Conservation (phyloP, 208 protist genomes). For the Crithidia mellificae region DNA sequence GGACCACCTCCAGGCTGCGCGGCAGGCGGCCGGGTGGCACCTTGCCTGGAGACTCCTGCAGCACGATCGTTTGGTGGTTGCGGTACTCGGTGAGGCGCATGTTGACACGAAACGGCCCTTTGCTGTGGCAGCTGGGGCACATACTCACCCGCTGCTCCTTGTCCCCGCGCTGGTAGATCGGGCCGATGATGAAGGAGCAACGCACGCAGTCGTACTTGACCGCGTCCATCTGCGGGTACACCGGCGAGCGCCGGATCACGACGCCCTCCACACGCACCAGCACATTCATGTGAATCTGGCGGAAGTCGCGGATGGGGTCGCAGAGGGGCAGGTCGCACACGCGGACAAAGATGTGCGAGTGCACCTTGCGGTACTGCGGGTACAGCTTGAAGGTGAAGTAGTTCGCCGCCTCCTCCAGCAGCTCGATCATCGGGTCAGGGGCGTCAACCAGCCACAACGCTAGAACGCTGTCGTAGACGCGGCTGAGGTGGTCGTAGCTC, state of each 20-base stretch:
- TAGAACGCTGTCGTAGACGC: slow-evolving; percentile 88
- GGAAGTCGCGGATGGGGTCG: slow-evolving; percentile 97
- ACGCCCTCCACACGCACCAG: slow-evolving; percentile 98
- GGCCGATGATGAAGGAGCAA: slow-evolving; percentile 93
- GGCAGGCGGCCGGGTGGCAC: slow-evolving; percentile 98
- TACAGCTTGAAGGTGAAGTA: slow-evolving; percentile 90
- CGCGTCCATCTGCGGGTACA: slow-evolving; percentile 98
- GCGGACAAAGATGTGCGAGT: slow-evolving; percentile 94
- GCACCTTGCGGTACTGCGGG: slow-evolving; percentile 94
- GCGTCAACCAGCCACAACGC: slow-evolving; percentile 97
- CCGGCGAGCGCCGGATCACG: slow-evolving; percentile 96
- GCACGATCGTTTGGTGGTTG: slow-evolving; percentile 98
- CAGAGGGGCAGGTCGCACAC: slow-evolving; percentile 96
- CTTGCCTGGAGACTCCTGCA: slow-evolving; percentile 99
- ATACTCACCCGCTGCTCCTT: slow-evolving; percentile 85
- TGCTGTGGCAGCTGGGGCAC: slow-evolving; percentile 92
- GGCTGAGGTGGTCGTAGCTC: slow-evolving; percentile 93
- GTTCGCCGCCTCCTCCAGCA: slow-evolving; percentile 97
- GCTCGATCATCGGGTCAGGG: slow-evolving; percentile 96
- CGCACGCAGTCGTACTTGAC: slow-evolving; percentile 97
- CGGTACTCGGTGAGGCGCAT: slow-evolving; percentile 97
- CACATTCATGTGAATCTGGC: slow-evolving; percentile 97
- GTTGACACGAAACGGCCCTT: slow-evolving; percentile 96
- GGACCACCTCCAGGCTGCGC: slow-evolving; percentile 97
- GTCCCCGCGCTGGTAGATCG: slow-evolving; percentile 89